Evolutionary conservation across 352 stramenopile species (phyloP), one percentile per base, ranked within the genome.

Genomic region (Phytophthora aleatoria): DNA sequence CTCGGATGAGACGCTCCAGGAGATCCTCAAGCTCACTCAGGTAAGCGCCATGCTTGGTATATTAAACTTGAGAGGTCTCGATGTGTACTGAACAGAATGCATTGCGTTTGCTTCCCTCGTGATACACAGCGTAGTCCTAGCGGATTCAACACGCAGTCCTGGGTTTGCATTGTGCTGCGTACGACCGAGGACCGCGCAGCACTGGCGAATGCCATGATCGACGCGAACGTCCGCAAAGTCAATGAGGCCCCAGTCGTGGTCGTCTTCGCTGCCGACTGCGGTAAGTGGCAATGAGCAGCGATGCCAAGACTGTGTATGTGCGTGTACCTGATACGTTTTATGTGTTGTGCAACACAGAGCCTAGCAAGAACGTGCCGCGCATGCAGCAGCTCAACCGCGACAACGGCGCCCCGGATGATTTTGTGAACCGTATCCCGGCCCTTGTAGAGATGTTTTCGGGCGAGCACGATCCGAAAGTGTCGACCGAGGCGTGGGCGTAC

Each of bases 71-170:
- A 28, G 33, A 35, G 15, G 30, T 3, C 9, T 45, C 27, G 4
- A 48, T 9, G 15, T n/a, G 13, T 45, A 48, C 38, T 50, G 27
- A 58, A 12, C 4, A 16, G 35, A 7, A 41, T 16, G 10, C 5
- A 41, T 16, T 41, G 35, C 35, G 12, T 41, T 11, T 35, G 20
- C 42, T 55, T 20, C 10, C n/a, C 8, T 45, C 15, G 15, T 43
- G 12, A 10, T n/a, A 12, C 27, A 48, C 35, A 47, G 45, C 85
- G 3, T 78, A 84, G n/a, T 74, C 68, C n/a, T 6, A 35, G 26
- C n/a, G 72, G 80, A 3, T 89, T 92, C 50, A 94, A 94, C 68
- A 83, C 72, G 48, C 83, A 91, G 61, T 65, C 80, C n/a, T 94
- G 88, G 42, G 68, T 75, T 4, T 75, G 69, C 33, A 68, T 94